Evolutionary conservation across 2,329 filamentous ascomycete genomes (phyloP).

Genomic region (Alternaria alternata): DNA sequence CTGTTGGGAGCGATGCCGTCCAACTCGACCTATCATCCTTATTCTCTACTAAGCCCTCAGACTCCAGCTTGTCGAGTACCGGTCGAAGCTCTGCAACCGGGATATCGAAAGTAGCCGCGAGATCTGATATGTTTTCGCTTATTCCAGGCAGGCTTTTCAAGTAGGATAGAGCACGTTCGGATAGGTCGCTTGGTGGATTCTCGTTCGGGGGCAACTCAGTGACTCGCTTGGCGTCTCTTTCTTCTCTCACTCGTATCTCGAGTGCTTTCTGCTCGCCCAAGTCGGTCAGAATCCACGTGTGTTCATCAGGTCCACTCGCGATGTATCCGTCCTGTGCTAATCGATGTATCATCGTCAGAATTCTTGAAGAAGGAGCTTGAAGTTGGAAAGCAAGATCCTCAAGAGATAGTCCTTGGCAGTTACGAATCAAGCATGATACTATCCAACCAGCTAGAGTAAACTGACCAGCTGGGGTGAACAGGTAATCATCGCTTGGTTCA

Average conservation of each 20-base stretch:
- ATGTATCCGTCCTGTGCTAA: too few relatives aligned
- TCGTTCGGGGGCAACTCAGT: neutral
- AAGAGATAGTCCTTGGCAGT: neutral
- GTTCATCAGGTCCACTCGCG: neutral
- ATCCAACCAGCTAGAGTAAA: neutral
- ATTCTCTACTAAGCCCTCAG: neutral
- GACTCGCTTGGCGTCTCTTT: neutral
- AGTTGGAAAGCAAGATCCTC: rapidly evolving
- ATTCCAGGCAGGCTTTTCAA: neutral
- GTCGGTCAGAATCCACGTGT: neutral
- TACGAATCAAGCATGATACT: neutral
- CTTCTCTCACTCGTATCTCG: neutral
- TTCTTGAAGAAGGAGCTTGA: too few relatives aligned
- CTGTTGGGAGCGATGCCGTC: neutral
- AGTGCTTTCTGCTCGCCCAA: neutral
- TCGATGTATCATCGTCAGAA: neutral
- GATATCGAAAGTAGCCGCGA: neutral
- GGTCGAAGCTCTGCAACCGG: neutral
- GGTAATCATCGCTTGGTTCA: neutral
- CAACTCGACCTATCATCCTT: neutral
- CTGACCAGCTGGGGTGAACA: too few relatives aligned
- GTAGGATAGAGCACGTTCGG: neutral
- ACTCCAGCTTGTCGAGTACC: neutral
- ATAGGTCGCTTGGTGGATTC: neutral
- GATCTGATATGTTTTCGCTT: neutral